A percentile compares a stretch with the other conserved stretches of the same genome.
Conservation (phyloP, 2,329 filamentous ascomycete species). For the Xylariales sp. region DNA sequence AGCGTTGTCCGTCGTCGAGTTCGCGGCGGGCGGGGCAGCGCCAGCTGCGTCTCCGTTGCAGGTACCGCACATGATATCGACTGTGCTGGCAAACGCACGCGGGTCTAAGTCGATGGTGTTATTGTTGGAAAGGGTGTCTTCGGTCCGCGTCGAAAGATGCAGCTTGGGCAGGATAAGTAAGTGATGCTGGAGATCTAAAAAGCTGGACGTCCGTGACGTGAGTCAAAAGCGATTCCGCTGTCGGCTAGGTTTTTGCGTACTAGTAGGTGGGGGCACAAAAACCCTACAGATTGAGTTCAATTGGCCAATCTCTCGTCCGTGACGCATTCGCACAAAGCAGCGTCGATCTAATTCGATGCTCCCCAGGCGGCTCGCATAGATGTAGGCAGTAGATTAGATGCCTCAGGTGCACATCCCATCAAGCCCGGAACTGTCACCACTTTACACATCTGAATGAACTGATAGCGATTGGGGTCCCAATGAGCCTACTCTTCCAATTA, state of each 20-base stretch:
- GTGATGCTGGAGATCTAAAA: slow-evolving; percentile 23
- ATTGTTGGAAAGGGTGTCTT: slow-evolving; percentile 21
- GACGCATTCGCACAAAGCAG: slow-evolving; percentile 19
- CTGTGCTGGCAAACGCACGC: slow-evolving; percentile 23
- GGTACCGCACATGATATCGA: slow-evolving; percentile 24
- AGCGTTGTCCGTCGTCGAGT: slow-evolving; percentile 20
- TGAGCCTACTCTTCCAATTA: not conserved
- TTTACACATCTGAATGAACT: too few relatives aligned
- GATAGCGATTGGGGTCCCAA: too few relatives aligned
- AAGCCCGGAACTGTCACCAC: too few relatives aligned
- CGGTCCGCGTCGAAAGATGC: slow-evolving; percentile 22
- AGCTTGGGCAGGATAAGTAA: slow-evolving; percentile 24
- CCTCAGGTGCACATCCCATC: too few relatives aligned
- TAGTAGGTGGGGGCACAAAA: slow-evolving; percentile 21
- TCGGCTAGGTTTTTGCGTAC: slow-evolving; percentile 20
- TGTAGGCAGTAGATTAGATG: too few relatives aligned
- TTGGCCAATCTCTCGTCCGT: slow-evolving; percentile 23
- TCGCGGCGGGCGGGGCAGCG: slow-evolving; percentile 22
- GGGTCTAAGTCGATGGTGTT: slow-evolving; percentile 23
- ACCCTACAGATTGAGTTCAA: slow-evolving; percentile 22
- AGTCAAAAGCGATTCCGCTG: slow-evolving; percentile 21
- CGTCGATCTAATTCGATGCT: slow-evolving; percentile 22
- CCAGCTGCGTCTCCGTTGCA: slow-evolving; percentile 20
- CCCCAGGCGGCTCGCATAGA: slow-evolving; percentile 13
- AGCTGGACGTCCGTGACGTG: slow-evolving; percentile 21